These are phyloP conservation scores for Stromatinia cepivora DNA, from an alignment of 2,329 filamentous ascomycete species.

Conservation along the genomic window DNA sequence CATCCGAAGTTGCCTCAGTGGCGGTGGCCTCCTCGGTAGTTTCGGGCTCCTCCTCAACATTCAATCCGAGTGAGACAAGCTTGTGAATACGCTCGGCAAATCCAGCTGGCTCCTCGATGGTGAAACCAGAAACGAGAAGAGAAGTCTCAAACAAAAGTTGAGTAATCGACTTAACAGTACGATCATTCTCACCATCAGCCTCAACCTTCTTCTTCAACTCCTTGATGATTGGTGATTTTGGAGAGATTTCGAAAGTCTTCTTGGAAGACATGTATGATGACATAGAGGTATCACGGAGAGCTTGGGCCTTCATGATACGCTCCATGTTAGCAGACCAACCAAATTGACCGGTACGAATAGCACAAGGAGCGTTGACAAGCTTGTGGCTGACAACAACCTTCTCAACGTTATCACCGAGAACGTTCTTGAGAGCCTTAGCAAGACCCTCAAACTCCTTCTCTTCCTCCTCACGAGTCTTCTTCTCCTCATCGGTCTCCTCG, in stretches of 20 bases:
- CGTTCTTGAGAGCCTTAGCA: slow-evolving; percentile 97
- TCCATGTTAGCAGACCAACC: slow-evolving; percentile 99
- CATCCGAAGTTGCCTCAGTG: slow-evolving; percentile 58
- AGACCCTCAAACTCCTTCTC: slow-evolving; percentile 98
- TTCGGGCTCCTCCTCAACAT: slow-evolving; percentile 93
- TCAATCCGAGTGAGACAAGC: slow-evolving; percentile 95
- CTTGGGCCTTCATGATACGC: slow-evolving; percentile 99
- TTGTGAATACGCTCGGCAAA: slow-evolving; percentile 99
- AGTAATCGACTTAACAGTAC: slow-evolving; percentile 98
- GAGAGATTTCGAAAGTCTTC: slow-evolving; percentile 99
- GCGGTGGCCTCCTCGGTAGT: slow-evolving; percentile 62
- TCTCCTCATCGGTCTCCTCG: slow-evolving; percentile 99
- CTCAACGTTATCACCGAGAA: slow-evolving; percentile 99
- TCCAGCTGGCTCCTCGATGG: slow-evolving; percentile 96
- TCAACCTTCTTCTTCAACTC: slow-evolving; percentile 99
- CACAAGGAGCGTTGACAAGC: slow-evolving; percentile 89
- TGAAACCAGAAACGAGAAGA: slow-evolving; percentile 97
- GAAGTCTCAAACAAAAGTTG: slow-evolving; percentile 99
- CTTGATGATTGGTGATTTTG: slow-evolving; percentile 95
- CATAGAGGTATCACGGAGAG: slow-evolving; percentile 99
- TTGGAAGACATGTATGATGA: slow-evolving; percentile 99
- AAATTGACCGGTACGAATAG: slow-evolving; percentile 99
- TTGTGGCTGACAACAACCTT: slow-evolving; percentile 99
- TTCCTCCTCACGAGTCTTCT: slow-evolving; percentile 89
- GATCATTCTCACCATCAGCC: slow-evolving; percentile 95